Percentiles rank a stretch among this genome's conserved stretches.
Conservation (phyloP, 73 alveolate genomes). For the Effrenium voratum region DNA sequence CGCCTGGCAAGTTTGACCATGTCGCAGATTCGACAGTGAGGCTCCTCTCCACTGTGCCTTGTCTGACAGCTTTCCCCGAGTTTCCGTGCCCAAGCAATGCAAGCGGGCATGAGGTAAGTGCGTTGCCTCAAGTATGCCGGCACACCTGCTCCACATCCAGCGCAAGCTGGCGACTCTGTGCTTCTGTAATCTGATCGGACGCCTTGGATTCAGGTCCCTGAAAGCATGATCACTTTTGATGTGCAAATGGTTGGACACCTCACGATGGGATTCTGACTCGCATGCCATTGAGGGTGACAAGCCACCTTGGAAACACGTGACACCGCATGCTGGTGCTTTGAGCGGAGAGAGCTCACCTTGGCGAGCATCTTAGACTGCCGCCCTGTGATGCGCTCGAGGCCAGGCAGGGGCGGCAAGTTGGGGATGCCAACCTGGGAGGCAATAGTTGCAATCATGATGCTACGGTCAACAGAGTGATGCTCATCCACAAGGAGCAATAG, state of each 20-base stretch:
- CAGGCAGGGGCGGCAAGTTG: constrained; percentile 56
- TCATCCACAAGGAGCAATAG: too few species aligned
- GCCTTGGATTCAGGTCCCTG: not conserved
- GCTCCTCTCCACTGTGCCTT: too few species aligned
- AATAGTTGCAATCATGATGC: too few species aligned
- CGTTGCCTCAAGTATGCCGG: not conserved
- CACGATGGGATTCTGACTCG: constrained; percentile 13
- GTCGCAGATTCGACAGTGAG: too few species aligned
- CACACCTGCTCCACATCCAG: constrained; percentile 62
- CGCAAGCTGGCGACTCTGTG: constrained; percentile 52
- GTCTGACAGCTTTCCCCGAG: too few species aligned
- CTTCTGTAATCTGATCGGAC: constrained; percentile 40
- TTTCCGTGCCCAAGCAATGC: too few species aligned
- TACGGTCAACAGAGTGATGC: too few species aligned
- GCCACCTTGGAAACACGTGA: constrained; percentile 4
- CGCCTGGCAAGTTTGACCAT: constrained; percentile 10
- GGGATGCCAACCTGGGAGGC: constrained; percentile 33
- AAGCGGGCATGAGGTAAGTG: too few species aligned
- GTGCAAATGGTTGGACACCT: not conserved
- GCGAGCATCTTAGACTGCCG: not conserved
- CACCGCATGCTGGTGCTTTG: not conserved
- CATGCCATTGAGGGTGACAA: constrained; percentile 61
- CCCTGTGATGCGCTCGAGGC: constrained; percentile 49
- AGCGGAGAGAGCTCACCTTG: not conserved
- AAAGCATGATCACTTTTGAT: not conserved